Evolutionary conservation across 108 stramenopile species (phyloP).

Genomic region (Seminavis robusta): DNA sequence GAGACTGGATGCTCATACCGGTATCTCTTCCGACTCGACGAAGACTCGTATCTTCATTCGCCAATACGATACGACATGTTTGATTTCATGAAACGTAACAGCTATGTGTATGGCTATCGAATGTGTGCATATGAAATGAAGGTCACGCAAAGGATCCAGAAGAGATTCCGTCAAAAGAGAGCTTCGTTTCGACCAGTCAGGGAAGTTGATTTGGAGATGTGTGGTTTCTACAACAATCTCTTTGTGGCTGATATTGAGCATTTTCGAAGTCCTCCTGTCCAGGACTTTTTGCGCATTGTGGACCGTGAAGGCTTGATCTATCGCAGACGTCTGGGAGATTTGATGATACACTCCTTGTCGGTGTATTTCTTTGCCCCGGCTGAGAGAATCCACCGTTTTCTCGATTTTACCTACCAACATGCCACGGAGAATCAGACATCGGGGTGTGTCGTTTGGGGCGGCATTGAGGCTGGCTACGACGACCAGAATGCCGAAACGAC

Average conservation of each 20-base stretch:
- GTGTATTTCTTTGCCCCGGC: slow-evolving; percentile 57
- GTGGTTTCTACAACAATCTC: slow-evolving; percentile 81
- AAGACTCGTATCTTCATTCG: slow-evolving; percentile 73
- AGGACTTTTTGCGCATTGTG: slow-evolving; percentile 46
- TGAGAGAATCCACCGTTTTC: slow-evolving; percentile 66
- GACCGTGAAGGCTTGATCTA: slow-evolving; percentile 70
- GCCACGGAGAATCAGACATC: slow-evolving; percentile 33
- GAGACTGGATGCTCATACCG: slow-evolving; percentile 38
- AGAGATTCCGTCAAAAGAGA: slow-evolving; percentile 14
- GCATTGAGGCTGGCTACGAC: slow-evolving; percentile 48
- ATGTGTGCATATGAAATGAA: slow-evolving; percentile 60
- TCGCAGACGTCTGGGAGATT: slow-evolving; percentile 63
- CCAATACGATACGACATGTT: slow-evolving; percentile 67
- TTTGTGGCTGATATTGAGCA: slow-evolving; percentile 62
- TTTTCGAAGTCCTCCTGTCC: slow-evolving; percentile 43
- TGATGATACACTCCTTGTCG: slow-evolving; percentile 72
- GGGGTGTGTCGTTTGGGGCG: slow-evolving; percentile 54
- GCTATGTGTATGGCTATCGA: slow-evolving; percentile 66
- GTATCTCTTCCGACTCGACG: slow-evolving; percentile 79
- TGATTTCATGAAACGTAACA: slow-evolving; percentile 48
- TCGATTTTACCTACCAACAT: slow-evolving; percentile 80
- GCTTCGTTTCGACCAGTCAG: slow-evolving; percentile 18
- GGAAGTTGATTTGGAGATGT: slow-evolving; percentile 35
- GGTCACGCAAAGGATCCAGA: slow-evolving; percentile 41
- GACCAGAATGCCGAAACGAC: slow-evolving; percentile 29